These are phyloP conservation scores for Leonotis leonurus DNA, from an alignment of 257 asterid species.

Conservation along the genomic window DNA sequence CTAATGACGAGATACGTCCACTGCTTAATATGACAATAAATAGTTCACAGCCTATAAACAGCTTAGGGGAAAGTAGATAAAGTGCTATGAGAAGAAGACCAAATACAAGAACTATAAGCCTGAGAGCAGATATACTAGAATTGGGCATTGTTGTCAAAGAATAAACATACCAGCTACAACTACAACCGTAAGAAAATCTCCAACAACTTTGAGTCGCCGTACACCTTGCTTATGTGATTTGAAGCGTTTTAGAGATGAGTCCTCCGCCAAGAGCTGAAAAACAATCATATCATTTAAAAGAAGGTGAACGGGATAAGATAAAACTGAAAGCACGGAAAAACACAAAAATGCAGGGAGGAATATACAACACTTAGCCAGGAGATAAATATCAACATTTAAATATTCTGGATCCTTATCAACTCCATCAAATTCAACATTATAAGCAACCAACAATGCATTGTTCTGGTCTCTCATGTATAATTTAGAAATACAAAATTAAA, in stretches of 20 bases:
- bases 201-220: conserved; percentile 45
- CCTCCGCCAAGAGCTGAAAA: conserved; percentile 67
- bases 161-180: conserved; percentile 65
- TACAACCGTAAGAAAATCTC: conserved; percentile 60
- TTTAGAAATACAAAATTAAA: neutral
- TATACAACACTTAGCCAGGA: neutral
- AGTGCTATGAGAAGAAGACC: neutral
- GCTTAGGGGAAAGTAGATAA: neutral
- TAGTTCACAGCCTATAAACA: neutral
- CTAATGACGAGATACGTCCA: neutral
- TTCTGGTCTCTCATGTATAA: neutral
- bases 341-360: neutral
- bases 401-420: neutral
- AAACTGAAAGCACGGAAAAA: neutral
- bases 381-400: neutral
- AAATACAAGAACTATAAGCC: neutral
- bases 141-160: neutral
- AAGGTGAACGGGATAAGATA: neutral
- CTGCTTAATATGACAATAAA: neutral
- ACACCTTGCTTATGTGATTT: conserved; percentile 61
- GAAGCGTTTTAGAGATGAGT: conserved; percentile 57
- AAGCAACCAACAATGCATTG: neutral
- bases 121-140: neutral
- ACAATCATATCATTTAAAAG: conserved; percentile 5
- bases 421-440: neutral